Base-by-base conservation (phyloP, 2,329 filamentous ascomycete species). In the Alternaria longipes region DNA sequence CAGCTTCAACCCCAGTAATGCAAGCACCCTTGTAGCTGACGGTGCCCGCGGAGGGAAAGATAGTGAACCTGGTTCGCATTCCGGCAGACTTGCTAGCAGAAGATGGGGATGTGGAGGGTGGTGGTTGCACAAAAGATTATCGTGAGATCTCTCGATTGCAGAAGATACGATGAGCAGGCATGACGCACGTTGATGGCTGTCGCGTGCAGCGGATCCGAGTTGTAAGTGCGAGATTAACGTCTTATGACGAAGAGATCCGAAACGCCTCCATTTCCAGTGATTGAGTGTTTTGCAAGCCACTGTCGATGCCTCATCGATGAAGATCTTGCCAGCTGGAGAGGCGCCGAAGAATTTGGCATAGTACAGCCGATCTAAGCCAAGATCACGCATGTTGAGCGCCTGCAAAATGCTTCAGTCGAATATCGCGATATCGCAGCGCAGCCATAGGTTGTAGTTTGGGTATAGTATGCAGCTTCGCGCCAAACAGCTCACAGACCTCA, bases 401-500 rank as follows among this genome's bases (percentile, higher is more conserved):
- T 28, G n/a, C 46, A 34, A 53, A 32, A 47, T 46, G 42, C 56
- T 50, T 32, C 47, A 45, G 14, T 55, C 20, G 16, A 44, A 30
- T 50, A 18, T 34, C n/a, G 18, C 53, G 36, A 38, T 56, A 32
- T 40, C 28, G 46, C 42, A 45, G 56, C 5, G 34, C 22, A 42
- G 52, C 45, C 51, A 34, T 41, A 52, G 50, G 50, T 20, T 40
- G 36, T 5, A 9, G 8, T 40, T 9, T 11, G n/a, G n/a, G n/a
- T 20, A 40, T 44, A n/a, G 11, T 26, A 55, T 49, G 51, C 20
- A 24, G 45, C 22, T 22, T 36, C 44, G 45, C 45, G 52, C 28
- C 57, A 56, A 59, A 50, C 45, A 55, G 34, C 50, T 55, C 41
- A 45, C 52, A 55, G 40, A 55, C 36, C 47, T 53, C 55, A 59